Conservation (phyloP, 1,284 basidiomycete genomes). For the Jaminaea rosea region DNA sequence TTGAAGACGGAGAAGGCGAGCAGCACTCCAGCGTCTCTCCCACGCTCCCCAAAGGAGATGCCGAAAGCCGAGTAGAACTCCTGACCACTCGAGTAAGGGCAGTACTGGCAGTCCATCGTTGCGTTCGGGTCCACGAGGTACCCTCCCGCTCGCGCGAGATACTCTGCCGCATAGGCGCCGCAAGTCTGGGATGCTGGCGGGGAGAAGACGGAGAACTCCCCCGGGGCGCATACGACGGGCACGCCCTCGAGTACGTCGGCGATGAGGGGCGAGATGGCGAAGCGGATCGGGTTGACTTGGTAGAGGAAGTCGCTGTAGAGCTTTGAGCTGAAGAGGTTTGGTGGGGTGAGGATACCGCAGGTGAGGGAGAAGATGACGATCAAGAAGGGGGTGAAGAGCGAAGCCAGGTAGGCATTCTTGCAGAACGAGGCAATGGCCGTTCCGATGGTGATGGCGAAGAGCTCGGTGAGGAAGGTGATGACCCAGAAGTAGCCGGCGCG, state of each 20-base stretch:
- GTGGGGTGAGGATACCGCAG: slow-evolving; percentile 63
- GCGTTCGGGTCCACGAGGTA: slow-evolving; percentile 68
- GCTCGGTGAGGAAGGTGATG: slow-evolving; percentile 38
- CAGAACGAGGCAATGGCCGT: slow-evolving; percentile 50
- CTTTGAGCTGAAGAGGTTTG: slow-evolving; percentile 19
- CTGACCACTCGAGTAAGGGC: slow-evolving; percentile 61
- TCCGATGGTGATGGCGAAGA: slow-evolving; percentile 29
- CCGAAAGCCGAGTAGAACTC: slow-evolving; percentile 64
- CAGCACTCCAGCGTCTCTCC: slow-evolving; percentile 29
- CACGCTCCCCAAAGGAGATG: slow-evolving; percentile 54
- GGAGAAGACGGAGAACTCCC: slow-evolving; percentile 58
- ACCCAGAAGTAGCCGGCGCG: slow-evolving; percentile 67
- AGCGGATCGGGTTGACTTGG: slow-evolving; percentile 37
- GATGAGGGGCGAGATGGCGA: slow-evolving; percentile 52
- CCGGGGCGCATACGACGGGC: slow-evolving; percentile 57
- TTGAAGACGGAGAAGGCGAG: slow-evolving; percentile 31
- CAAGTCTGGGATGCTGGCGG: slow-evolving; percentile 72
- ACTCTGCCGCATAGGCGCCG: slow-evolving; percentile 48
- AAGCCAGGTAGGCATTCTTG: slow-evolving; percentile 57
- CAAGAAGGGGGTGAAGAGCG: slow-evolving; percentile 68
- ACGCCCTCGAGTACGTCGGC: slow-evolving; percentile 72
- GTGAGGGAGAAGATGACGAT: slow-evolving; percentile 50
- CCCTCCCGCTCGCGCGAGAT: slow-evolving; percentile 57
- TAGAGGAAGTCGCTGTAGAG: slow-evolving; percentile 35
- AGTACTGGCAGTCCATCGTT: slow-evolving; percentile 61